Base-by-base conservation (phyloP, 148 eudicot species). In the Silene latifolia region DNA sequence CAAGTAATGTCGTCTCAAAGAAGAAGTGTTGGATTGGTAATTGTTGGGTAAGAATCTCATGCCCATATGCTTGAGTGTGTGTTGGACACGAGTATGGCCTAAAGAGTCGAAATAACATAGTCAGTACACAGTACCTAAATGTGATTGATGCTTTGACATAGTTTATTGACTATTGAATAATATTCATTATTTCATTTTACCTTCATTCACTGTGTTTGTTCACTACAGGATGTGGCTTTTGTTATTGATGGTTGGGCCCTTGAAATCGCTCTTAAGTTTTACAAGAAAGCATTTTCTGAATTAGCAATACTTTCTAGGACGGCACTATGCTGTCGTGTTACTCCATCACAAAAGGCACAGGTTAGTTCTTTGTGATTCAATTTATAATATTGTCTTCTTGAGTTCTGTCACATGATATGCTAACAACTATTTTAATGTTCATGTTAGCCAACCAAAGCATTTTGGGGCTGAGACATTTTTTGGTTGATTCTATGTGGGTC, bases 331-430 rank as follows among this genome's bases (percentile, higher is more conserved):
- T 96, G 99, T 78, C 99, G 99, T 60, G 97, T 89, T 66, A 96
- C 99, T 58, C 99, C 99, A 77, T 92, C 99, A 15, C 99, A 96
- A 83, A 96, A 96, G 76, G 99, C 99, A 10, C 99, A 96, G 99
- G 99, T 92, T 67, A 51, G 74, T 20, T 77, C 65, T 15, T 68
- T 60, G 56, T 72, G 23, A 70, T 76, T 25, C 23, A 23, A 21
- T 76, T 39, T 60, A 66, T 59, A 11, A 27, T 70, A 53, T 47
- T 20, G 44, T 72, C 59, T 75, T 46, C 64, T 53, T 24, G 44
- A 72, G 61, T 44, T 8, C 20, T 46, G n/a, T 65, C 46, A 25
- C 20, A 9, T 24, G 64, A 62, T 46, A 4, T 69, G 23, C 10
- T 63, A 27, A 35, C 11, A 18, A 12, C 17, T 35, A 46, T 13